Conservation (phyloP, 108 stramenopile genomes). For the Licmophora abbreviata region DNA sequence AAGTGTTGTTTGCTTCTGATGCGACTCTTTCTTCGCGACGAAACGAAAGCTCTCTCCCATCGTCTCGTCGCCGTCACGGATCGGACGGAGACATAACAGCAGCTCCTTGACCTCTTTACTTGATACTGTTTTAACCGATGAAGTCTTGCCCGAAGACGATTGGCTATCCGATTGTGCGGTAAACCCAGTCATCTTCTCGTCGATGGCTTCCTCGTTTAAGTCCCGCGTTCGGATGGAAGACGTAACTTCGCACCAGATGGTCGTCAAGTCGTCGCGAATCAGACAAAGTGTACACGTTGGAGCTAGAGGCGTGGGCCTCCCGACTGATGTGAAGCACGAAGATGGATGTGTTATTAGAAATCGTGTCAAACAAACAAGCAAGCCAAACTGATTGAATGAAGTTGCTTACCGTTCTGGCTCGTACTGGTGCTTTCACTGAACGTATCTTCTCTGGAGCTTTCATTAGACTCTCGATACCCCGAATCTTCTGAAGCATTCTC, state of each 20-base stretch:
- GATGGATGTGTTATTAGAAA: neutral
- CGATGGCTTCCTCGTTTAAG: slow-evolving; percentile 27
- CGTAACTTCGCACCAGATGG: slow-evolving; percentile 83
- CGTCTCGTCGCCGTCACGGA: slow-evolving; percentile 56
- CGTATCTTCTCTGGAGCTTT: slow-evolving; percentile 60
- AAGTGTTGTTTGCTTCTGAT: neutral
- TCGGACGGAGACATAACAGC: slow-evolving; percentile 70
- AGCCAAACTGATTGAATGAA: neutral
- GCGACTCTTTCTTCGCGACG: slow-evolving; percentile 5
- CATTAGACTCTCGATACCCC: slow-evolving; percentile 73
- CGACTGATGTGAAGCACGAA: slow-evolving; percentile 5
- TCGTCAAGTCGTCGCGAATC: slow-evolving; percentile 66
- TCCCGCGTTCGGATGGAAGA: slow-evolving; percentile 58
- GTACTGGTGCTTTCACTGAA: neutral
- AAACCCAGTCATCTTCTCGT: slow-evolving; percentile 10
- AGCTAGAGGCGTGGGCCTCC: slow-evolving; percentile 47
- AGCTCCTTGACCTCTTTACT: slow-evolving; percentile 35
- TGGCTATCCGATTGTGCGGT: neutral
- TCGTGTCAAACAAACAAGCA: neutral
- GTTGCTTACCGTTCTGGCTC: too few species aligned
- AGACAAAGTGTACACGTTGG: slow-evolving; percentile 67
- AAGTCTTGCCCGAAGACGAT: neutral
- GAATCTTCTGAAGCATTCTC: slow-evolving; percentile 64
- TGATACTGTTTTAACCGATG: slow-evolving; percentile 5
- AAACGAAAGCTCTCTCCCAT: slow-evolving; percentile 50